A percentile compares a stretch with the other conserved stretches of the same genome.
Evolutionary conservation across 2,329 filamentous ascomycete genomes (phyloP).

Genomic region (Biscogniauxia sp.): DNA sequence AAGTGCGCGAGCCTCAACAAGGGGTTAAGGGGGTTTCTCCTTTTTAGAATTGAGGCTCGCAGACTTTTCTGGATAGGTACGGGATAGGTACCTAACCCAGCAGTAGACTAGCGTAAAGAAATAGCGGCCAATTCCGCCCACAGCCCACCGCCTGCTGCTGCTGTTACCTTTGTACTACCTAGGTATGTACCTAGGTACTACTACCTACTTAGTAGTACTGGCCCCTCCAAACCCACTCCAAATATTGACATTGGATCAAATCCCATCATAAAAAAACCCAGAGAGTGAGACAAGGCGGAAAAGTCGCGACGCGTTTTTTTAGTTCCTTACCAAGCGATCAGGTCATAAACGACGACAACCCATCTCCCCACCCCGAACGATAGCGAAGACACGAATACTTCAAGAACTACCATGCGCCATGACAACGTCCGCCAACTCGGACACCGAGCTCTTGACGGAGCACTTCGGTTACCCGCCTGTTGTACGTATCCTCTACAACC

Average conservation of each 20-base stretch:
- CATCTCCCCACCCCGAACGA: neutral
- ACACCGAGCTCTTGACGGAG: constrained; percentile 79
- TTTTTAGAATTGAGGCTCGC: too few relatives aligned
- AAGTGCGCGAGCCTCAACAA: too few relatives aligned
- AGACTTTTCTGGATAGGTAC: too few relatives aligned
- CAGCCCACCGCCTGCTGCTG: too few relatives aligned
- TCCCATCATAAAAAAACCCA: neutral
- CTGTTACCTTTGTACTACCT: too few relatives aligned
- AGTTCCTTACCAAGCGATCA: neutral
- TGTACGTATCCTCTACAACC: constrained; percentile 50
- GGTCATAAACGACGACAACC: neutral
- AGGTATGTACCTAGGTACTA: too few relatives aligned
- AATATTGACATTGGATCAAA: constrained; percentile 29
- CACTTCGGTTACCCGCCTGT: constrained; percentile 94
- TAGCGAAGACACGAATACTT: neutral
- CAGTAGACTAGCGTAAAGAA: too few relatives aligned
- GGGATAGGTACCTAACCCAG: too few relatives aligned
- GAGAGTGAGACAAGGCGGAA: neutral
- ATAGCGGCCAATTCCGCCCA: too few relatives aligned
- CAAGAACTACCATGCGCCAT: constrained; percentile 29
- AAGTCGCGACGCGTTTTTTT: constrained; percentile 17
- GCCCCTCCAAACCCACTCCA: constrained; percentile 23
- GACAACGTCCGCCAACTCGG: constrained; percentile 35
- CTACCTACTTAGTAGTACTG: neutral
- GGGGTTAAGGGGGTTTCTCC: too few relatives aligned